Base-by-base conservation (phyloP, 768 basidiomycete species). In the Trametes coccinea region DNA sequence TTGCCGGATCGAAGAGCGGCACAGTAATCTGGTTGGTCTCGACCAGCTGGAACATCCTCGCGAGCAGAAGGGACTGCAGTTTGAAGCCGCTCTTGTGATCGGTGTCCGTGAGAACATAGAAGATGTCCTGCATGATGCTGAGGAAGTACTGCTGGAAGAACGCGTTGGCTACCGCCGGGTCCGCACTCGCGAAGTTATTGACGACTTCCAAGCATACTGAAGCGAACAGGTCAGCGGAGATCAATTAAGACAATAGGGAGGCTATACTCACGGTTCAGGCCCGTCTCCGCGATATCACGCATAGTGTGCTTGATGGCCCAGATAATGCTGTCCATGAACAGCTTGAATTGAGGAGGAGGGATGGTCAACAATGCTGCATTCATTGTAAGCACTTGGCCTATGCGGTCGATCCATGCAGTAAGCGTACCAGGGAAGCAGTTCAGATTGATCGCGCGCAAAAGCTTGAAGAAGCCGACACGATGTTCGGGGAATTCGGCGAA, bases 261-360 rank as follows among this genome's bases (percentile, higher is more conserved):
- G 14, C 41, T 30, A 66, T 56, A 76, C 83, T 56, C 76, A 93
- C 91, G 71, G 69, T 88, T 91, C 61, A 93, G 75, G 45, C 91
- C 91, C 45, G 89, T 92, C 72, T 98, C 96, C 4, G 94, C 93
- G 63, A 99, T 97, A 74, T 98, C 96, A 56, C 96, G 86, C 93
- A 97, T 95, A 14, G 93, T 98, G 78, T 99, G 97, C 75, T 99
- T 99, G 80, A 98, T 96, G n/a, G 95, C 96, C 96, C 97, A 99
- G 53, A 96, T 89, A 66, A 98, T 91, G 62, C 93, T 95, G 74
- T 98, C 96, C 87, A 97, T 98, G 75, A 97, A 91, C 61, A 98
- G 78, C 78, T 97, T 98, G 84, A 98, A 98, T 76, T 97, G 93
- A 48, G 82, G 76, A 9, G 94, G 90, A n/a, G 94, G 93, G 61